phyloP scores from a whole-genome alignment of 2,329 filamentous ascomycete species.

The Aspergillus tubingensis region DNA sequence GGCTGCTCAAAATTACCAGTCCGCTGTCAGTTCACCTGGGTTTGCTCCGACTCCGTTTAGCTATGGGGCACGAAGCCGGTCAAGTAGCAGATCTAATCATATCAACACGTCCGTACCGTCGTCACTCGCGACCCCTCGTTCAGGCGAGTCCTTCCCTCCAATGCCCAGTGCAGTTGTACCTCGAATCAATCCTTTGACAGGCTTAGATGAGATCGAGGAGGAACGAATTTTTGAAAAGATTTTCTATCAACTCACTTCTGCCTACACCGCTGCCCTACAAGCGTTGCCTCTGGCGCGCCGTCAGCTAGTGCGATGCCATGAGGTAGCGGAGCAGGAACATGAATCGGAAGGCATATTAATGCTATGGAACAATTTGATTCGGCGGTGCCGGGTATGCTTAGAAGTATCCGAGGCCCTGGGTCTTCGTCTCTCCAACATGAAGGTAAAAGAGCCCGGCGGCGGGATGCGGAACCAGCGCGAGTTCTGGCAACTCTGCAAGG shows the following conservation, averaged over 20 bases:
- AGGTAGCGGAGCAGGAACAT: conserved; percentile 62
- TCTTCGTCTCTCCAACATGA: conserved; percentile 72
- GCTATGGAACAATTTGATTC: conserved; percentile 70
- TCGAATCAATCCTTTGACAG: conserved; percentile 57
- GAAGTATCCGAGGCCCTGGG: conserved; percentile 74
- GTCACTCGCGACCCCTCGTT: conserved; percentile 68
- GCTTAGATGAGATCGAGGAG: conserved; percentile 70
- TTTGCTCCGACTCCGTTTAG: conserved; percentile 36
- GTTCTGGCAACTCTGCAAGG: conserved; percentile 71
- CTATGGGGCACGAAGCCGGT: conserved; percentile 43
- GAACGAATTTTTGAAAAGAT: conserved; percentile 81
- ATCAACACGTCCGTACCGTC: conserved; percentile 50
- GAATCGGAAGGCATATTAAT: conserved; percentile 62
- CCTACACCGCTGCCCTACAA: conserved; percentile 71
- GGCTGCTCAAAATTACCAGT: conserved; percentile 32
- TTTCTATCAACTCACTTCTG: conserved; percentile 72
- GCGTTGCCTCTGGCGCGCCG: conserved; percentile 69
- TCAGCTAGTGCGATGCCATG: conserved; percentile 66
- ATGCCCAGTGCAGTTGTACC: conserved; percentile 48
- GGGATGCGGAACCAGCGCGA: conserved; percentile 61
- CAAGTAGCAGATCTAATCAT: conserved; percentile 57
- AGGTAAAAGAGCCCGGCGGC: conserved; percentile 78
- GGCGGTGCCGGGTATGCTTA: conserved; percentile 69
- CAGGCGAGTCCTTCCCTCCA: conserved; percentile 73
- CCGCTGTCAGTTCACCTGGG: conserved; percentile 33